Conservation (phyloP, 495 filamentous ascomycete species). For the Pyronema domesticum region DNA sequence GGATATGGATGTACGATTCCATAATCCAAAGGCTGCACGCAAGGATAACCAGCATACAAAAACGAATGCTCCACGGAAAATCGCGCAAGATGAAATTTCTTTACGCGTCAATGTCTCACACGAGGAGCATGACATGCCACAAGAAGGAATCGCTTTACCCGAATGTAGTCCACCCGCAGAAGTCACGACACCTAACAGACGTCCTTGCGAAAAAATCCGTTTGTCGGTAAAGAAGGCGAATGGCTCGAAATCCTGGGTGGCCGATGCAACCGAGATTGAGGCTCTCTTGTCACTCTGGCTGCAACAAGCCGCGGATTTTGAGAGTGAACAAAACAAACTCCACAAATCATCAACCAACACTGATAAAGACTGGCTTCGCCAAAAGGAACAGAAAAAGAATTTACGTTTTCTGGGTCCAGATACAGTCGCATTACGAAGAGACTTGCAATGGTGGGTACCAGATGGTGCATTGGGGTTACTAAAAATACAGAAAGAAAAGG, state of each 20-base stretch:
- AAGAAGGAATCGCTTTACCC: too few species aligned
- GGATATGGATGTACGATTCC: not conserved
- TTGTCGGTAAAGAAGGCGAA: not conserved
- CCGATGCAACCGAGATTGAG: slow-evolving; percentile 5
- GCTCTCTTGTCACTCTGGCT: slow-evolving; percentile 10
- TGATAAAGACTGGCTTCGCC: slow-evolving; percentile 1
- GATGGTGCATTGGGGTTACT: not conserved
- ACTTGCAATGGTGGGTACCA: slow-evolving; percentile 7
- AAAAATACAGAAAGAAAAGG: not conserved
- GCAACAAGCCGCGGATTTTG: not conserved
- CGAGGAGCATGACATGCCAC: too few species aligned
- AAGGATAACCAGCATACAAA: too few species aligned
- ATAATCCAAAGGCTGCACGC: not conserved
- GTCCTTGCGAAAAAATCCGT: not conserved
- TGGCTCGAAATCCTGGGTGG: slow-evolving; percentile 1
- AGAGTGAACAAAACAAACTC: not conserved
- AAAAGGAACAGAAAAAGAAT: not conserved
- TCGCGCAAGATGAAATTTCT: too few species aligned
- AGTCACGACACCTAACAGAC: too few species aligned
- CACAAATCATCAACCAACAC: not conserved
- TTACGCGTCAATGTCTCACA: too few species aligned
- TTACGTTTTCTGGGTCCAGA: slow-evolving; percentile 3
- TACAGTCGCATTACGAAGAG: not conserved
- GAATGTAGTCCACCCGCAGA: too few species aligned
- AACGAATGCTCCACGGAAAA: too few species aligned